Percentiles rank a stretch among this genome's conserved stretches.
Evolutionary conservation across 176 grass and related monocot genomes (phyloP).

Genomic region (Cenchrus fungigraminus): DNA sequence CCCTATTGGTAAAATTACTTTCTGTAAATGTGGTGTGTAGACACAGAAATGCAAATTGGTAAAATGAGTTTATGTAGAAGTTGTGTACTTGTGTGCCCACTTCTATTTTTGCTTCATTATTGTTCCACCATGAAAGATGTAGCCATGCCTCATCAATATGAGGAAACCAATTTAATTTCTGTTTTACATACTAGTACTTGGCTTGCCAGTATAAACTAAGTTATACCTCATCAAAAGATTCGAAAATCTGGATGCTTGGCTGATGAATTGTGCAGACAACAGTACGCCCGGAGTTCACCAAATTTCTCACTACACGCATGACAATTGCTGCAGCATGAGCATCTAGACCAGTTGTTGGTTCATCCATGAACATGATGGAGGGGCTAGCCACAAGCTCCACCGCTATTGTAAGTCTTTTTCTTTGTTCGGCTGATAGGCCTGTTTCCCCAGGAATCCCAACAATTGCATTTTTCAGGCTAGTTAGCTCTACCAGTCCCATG

Average conservation of each 20-base stretch:
- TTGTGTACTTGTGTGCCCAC: too few species aligned
- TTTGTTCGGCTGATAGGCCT: slow-evolving; percentile 47
- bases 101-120: too few species aligned
- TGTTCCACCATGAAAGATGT: too few species aligned
- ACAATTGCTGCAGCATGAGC: slow-evolving; percentile 55
- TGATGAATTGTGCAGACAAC: slow-evolving; percentile 61
- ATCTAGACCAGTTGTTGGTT: slow-evolving; percentile 55
- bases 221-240: slow-evolving; percentile 44
- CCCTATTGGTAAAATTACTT: too few species aligned
- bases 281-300: slow-evolving; percentile 38
- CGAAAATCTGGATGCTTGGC: slow-evolving; percentile 53
- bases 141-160: too few species aligned
- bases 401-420: slow-evolving; percentile 57
- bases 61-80: too few species aligned
- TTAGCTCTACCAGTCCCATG: slow-evolving; percentile 49
- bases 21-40: too few species aligned
- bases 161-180: too few species aligned
- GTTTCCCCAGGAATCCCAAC: slow-evolving; percentile 43
- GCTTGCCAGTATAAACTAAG: too few species aligned
- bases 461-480: slow-evolving; percentile 23
- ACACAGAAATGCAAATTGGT: too few species aligned
- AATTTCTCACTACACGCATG: slow-evolving; percentile 44
- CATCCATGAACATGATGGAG: slow-evolving; percentile 60
- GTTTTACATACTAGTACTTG: too few species aligned
- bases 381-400: slow-evolving; percentile 54